phyloP scores from a whole-genome alignment of 2,329 filamentous ascomycete species.

The Alternaria brassicae region DNA sequence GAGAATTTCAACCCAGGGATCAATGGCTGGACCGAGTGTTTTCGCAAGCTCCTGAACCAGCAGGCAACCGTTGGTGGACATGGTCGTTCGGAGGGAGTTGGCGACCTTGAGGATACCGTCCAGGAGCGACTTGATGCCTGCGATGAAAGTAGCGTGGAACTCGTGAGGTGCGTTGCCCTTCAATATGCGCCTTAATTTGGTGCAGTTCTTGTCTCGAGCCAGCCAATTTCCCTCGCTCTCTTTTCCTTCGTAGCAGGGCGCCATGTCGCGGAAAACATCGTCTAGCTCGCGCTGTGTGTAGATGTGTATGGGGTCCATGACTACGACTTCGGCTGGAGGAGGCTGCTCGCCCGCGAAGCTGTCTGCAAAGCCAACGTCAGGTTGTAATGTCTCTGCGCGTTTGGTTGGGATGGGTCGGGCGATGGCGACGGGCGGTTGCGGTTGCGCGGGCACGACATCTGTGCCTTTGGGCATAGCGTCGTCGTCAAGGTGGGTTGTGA shows the following conservation, averaged over 20 bases:
- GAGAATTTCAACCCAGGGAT: conserved; percentile 87
- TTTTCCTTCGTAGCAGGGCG: conserved; percentile 80
- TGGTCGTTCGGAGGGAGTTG: conserved; percentile 83
- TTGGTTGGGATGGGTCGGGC: conserved; percentile 42
- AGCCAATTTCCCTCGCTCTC: conserved; percentile 93
- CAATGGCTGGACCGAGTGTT: conserved; percentile 77
- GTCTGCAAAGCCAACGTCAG: conserved; percentile 54
- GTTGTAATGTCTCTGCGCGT: conserved; percentile 47
- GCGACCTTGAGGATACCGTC: conserved; percentile 89
- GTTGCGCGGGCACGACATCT: conserved; percentile 23
- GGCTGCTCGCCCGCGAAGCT: conserved; percentile 61
- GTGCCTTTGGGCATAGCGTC: conserved; percentile 58
- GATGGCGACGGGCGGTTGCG: conserved; percentile 30
- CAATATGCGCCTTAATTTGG: conserved; percentile 77
- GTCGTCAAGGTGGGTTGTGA: conserved; percentile 77
- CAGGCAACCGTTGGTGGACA: conserved; percentile 85
- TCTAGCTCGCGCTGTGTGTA: conserved; percentile 88
- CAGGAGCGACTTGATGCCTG: conserved; percentile 73
- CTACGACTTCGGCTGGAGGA: conserved; percentile 69
- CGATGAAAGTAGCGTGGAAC: conserved; percentile 73
- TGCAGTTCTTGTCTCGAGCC: conserved; percentile 80
- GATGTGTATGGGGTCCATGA: conserved; percentile 81
- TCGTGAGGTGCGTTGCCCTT: conserved; percentile 84
- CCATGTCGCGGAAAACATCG: conserved; percentile 83
- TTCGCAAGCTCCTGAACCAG: conserved; percentile 84